Evolutionary conservation across 2,329 filamentous ascomycete species (phyloP), one percentile per base, ranked within the genome.

Genomic region (Penicillium sp.): DNA sequence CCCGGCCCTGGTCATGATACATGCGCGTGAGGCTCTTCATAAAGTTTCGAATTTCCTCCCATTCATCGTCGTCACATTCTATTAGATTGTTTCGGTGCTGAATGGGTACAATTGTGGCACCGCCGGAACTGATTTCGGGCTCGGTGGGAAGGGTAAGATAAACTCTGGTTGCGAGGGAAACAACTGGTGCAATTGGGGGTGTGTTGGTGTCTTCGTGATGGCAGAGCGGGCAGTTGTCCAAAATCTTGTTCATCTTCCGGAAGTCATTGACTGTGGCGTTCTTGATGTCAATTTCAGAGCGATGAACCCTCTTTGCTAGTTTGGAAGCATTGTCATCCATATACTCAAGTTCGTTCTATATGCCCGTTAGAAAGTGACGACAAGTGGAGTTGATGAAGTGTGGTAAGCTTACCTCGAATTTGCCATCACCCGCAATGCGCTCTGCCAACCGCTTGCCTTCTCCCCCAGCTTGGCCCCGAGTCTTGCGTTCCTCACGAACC

Each of bases 1-100:
- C 91, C 51, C 90, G 89, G 11, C 93, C 92, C 73, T 96, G 91
- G 44, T 93, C 90, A 77, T 96, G 91, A 75, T 98, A 99, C 85
- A 97, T 89, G 45, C 93, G 87, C 5, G 90, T 97, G 21, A 99
- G 82, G 57, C 86, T 90, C 79, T 99, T 99, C 93, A 98, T 98
- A 72, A 99, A 99, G 74, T 99, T 99, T 65, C 95, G 90, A 6
- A 99, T 88, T 75, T 99, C 95, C 71, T 99, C 95, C 96, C 96
- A 99, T 73, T 99, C 95, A 70, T 99, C 95, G 70, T 99, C 93
- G 74, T 98, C 93, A 74, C 95, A 99, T 74, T 97, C 93, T n/a
- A 99, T 80, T 0, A 99, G 85, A 72, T 98, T 99, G 24, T 82
- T 86, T 52, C 88, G 88, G 72, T 99, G 95, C 65, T 92, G 86